Base-by-base conservation (phyloP, 345 rosid genomes). In the Brassica cretica region DNA sequence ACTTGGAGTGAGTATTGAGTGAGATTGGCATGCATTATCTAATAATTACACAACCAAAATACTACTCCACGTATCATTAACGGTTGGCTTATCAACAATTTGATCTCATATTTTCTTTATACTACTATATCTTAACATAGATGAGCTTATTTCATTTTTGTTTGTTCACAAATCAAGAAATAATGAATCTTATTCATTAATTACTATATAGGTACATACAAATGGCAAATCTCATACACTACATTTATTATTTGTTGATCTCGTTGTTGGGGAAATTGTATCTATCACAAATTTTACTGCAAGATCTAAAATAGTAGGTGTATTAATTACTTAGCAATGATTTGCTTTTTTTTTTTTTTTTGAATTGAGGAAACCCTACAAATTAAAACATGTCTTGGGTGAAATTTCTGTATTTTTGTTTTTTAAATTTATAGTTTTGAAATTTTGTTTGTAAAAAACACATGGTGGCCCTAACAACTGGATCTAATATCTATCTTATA, bases 11-110 rank as follows among this genome's bases (percentile, higher is more conserved):
- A 58, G 53, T 72, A 32, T 78, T 66, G 73, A 66, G 68, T 66
- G 73, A 66, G 72, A 78, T 59, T 78, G 66, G 49, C 82, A 79
- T 79, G 78, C 74, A 62, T 5, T 79, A 74, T 73, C 29, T 74
- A 15, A 67, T 78, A 66, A 78, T 66, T 46, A 72, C 73, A 72
- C 62, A 29, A 29, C 72, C 72, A 21, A 56, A 72, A 72, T 37
- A 58, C 5, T 39, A 77, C 49, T 64, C 8, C 41, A 9, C 55
- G 24, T 61, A 51, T 76, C 19, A 66, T 59, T 72, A 66, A 78
- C 73, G 66, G 77, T 72, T 72, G 81, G 77, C 3, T 32, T 58
- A 58, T 72, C 70, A 67, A 32, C 10, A 58, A 19, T 41, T 58
- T 72, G 16, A 27, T 71, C 12, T 64, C 46, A n/a, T 76, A 16